Base-by-base conservation (phyloP, 2,329 filamentous ascomycete species). In the Aureobasidium sp. region DNA sequence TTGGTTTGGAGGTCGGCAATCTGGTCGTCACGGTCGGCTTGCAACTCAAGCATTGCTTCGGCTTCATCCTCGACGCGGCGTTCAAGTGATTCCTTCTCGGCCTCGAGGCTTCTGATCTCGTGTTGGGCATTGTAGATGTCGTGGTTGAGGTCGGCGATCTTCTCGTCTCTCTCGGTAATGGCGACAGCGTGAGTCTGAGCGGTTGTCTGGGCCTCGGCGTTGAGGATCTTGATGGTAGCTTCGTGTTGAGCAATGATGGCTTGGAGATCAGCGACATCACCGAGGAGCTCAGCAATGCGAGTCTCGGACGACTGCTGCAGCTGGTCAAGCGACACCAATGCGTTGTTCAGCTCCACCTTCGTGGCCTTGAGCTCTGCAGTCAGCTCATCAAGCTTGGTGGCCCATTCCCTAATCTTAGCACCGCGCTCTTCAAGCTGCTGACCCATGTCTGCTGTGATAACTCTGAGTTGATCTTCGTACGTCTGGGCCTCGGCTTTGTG, bases 401-500 rank as follows among this genome's bases (percentile, higher is more conserved):
- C 61, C 9, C 72, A 67, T 33, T 64, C 65, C 3, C 54, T 64
- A 48, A 74, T 71, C 3, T 67, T 67, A 15, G 68, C 67, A 54
- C 74, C 70, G 22, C 71, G 68, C 31, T 70, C 67, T 19, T 63
- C 63, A 29, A 75, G 57, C 15, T 65, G 62, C n/a, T 60, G 57
- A 1, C 60, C 64, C 64, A 65, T 65, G 37, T 66, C 54, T 35
- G 64, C 24, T 44, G 74, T 70, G 17, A 70, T 40, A 11, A 73
- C 69, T 1, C 67, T 65, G 5, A 79, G 70, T 49, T 74, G 69
- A 3, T 66, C 59, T 60, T 76, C 67, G 3, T 78, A 66, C 17
- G 73, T 66, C 9, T 68, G 63, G 47, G 77, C 73, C 5, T 71
- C 69, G 40, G 66, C 67, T 31, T 72, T 70, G 49, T 74, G 69